Conservation (phyloP, 257 asterid species). For the Ocimum tenuiflorum region DNA sequence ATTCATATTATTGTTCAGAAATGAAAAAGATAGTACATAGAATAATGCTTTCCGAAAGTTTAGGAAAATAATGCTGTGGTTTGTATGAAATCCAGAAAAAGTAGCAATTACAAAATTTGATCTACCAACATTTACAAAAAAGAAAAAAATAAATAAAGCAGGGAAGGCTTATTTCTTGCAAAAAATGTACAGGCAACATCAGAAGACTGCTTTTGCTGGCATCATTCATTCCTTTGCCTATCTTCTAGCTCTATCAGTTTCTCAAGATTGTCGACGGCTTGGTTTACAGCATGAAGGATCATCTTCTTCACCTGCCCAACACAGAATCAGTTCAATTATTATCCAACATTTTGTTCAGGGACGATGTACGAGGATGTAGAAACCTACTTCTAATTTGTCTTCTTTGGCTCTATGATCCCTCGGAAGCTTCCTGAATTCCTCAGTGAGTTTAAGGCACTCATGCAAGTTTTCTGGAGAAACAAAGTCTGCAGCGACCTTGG, state of each 20-base stretch:
- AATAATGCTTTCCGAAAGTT: no score
- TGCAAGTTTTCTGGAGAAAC: conserved; percentile 85
- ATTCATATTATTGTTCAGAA: no score
- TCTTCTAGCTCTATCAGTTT: conserved; percentile 24
- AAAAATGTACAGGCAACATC: background rate
- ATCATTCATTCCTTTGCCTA: background rate
- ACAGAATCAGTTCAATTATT: background rate
- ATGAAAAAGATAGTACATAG: no score
- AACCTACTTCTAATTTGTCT: conserved; percentile 83
- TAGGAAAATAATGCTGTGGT: background rate
- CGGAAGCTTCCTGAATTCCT: conserved; percentile 82
- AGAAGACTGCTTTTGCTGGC: background rate
- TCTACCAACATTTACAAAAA: background rate
- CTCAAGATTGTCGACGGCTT: conserved; percentile 56
- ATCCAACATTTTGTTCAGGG: background rate
- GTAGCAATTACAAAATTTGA: background rate
- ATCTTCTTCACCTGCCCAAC: conserved; percentile 73
- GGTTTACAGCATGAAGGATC: conserved; percentile 65
- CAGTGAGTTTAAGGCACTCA: conserved; percentile 71
- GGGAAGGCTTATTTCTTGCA: background rate
- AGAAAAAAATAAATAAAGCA: no score
- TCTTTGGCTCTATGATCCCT: conserved; percentile 78
- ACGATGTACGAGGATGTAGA: background rate
- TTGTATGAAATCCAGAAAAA: background rate
- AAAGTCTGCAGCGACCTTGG: conserved; percentile 89